phyloP scores from a whole-genome alignment of 2,329 filamentous ascomycete genomes.

The Ophiosphaerella herpotricha region DNA sequence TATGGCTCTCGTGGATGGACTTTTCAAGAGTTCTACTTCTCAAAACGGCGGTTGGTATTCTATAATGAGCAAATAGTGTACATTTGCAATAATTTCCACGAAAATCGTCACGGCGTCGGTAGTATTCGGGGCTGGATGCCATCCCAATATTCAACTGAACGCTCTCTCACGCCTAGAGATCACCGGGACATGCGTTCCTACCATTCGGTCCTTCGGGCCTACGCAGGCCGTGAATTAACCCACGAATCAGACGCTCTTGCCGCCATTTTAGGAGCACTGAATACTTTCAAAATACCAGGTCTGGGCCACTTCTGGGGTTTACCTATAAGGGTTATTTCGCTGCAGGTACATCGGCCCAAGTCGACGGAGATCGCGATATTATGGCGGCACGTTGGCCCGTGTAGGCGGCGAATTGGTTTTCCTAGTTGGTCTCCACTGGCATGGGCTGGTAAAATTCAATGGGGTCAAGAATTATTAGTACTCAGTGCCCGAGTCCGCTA shows the following conservation, averaged over 20 bases:
- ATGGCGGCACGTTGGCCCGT: background rate
- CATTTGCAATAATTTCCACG: background rate
- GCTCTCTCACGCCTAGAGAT: background rate
- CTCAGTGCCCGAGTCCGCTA: background rate
- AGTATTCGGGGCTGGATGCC: no score
- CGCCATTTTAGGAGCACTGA: background rate
- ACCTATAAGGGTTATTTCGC: background rate
- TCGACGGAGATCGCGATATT: background rate
- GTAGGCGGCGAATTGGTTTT: background rate
- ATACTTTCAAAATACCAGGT: background rate
- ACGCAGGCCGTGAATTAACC: background rate
- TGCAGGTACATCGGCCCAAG: background rate
- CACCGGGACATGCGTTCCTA: background rate
- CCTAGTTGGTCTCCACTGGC: background rate
- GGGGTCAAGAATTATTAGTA: background rate
- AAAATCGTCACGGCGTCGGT: no score
- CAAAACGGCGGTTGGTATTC: slow-evolving; percentile 1
- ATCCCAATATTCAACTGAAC: no score
- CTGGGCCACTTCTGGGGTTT: background rate
- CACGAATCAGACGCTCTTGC: background rate
- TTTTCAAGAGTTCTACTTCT: slow-evolving; percentile 6
- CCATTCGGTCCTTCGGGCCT: background rate
- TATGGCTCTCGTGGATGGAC: slow-evolving; percentile 6
- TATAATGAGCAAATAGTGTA: background rate
- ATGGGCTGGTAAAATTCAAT: background rate